Evolutionary conservation across 2,329 filamentous ascomycete species (phyloP).

Genomic region (Alternaria triticina): DNA sequence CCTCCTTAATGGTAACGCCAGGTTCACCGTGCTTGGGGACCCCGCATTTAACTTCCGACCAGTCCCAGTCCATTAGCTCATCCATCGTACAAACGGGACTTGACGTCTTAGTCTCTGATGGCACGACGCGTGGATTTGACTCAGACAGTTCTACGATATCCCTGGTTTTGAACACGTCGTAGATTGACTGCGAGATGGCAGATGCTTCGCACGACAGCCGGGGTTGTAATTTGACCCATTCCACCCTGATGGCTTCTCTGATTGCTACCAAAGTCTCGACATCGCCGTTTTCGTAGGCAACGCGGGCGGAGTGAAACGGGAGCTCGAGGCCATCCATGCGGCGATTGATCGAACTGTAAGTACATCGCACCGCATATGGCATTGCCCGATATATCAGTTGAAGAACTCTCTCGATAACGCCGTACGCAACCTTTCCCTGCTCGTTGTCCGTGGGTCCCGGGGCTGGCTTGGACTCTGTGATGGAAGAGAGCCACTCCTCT

Average conservation of each 20-base stretch:
- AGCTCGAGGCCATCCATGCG: not conserved
- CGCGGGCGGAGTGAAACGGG: not conserved
- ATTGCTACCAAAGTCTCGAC: not conserved
- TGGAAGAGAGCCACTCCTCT: not conserved
- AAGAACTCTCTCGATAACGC: not conserved
- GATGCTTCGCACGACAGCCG: not conserved
- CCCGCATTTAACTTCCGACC: not conserved
- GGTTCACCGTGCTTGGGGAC: not conserved
- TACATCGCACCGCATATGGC: not conserved
- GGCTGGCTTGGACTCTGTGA: not conserved
- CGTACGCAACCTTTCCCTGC: not conserved
- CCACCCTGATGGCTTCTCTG: not conserved
- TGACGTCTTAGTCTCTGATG: not conserved
- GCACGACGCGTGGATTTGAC: not conserved
- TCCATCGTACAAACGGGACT: not conserved
- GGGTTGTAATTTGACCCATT: not conserved
- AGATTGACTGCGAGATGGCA: not conserved
- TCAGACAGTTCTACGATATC: not conserved
- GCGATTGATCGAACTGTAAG: not conserved
- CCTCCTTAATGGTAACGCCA: slow-evolving; percentile 2
- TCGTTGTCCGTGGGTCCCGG: not conserved
- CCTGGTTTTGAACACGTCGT: not conserved
- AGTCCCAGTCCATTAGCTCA: slow-evolving; percentile 3
- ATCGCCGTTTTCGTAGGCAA: not conserved
- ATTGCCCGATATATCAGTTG: not conserved